Conservation (phyloP, 768 basidiomycete species). For the Podaxis rugospora region DNA sequence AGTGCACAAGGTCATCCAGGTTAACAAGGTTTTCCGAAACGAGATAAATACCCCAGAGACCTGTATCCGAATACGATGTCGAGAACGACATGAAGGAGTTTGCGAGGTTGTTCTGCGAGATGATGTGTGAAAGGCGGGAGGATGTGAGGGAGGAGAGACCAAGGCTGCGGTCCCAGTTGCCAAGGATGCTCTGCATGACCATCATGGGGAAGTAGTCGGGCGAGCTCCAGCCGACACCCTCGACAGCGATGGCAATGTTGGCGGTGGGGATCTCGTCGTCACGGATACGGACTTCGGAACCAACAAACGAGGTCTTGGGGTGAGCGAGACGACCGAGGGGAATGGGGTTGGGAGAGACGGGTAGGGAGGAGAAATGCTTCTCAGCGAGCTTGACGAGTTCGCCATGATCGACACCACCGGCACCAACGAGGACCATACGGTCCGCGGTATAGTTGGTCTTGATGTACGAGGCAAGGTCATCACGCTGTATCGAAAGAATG, state of each 20-base stretch:
- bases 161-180: conserved; percentile 98
- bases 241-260: conserved; percentile 94
- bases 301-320: conserved; percentile 78
- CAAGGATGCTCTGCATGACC: conserved; percentile 95
- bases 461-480: conserved; percentile 88
- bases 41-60: conserved; percentile 98
- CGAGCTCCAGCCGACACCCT: conserved; percentile 96
- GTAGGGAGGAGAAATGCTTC: conserved; percentile 82
- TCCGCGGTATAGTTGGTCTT: conserved; percentile 98
- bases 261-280: conserved; percentile 88
- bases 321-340: conserved; percentile 80
- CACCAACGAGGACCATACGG: conserved; percentile 97
- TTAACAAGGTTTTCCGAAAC: conserved; percentile 93
- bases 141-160: conserved; percentile 87
- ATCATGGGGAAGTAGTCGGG: conserved; percentile 99
- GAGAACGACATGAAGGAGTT: conserved; percentile 99
- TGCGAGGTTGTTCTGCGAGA: conserved; percentile 92
- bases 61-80: conserved; percentile 97
- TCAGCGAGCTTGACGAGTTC: conserved; percentile 94
- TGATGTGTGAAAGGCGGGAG: conserved; percentile 86
- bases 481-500: conserved; percentile 91
- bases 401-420: conserved; percentile 90
- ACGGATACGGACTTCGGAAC: conserved; percentile 92
- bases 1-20: conserved; percentile 91
- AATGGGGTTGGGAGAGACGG: conserved; percentile 83